Percentiles rank a stretch among this genome's conserved stretches.
phyloP scores from a whole-genome alignment of 805 yeast genomes.

The Candida michaelii region DNA sequence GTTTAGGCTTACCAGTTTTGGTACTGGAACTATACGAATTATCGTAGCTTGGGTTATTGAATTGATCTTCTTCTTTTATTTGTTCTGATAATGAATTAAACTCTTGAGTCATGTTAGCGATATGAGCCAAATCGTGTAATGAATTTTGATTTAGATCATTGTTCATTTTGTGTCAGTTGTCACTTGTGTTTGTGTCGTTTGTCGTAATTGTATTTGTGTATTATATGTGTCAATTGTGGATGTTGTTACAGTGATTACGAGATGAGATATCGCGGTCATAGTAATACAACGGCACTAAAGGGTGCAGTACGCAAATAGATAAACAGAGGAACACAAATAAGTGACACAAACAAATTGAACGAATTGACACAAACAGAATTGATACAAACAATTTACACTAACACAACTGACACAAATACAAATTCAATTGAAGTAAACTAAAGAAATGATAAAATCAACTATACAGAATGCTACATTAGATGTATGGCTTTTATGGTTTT shows the following conservation, averaged over 20 bases:
- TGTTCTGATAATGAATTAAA: slow-evolving; percentile 31
- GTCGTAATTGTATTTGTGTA: not conserved
- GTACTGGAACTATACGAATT: not conserved
- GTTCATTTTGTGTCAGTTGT: slow-evolving; percentile 12
- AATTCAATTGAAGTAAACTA: no score
- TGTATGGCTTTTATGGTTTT: slow-evolving; percentile 61
- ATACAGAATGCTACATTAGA: slow-evolving; percentile 43
- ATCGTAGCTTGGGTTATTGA: slow-evolving; percentile 1
- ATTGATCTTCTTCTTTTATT: slow-evolving; percentile 15
- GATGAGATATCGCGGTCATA: not conserved
- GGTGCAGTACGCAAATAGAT: no score
- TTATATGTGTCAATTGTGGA: not conserved
- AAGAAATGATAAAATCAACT: slow-evolving; percentile 13
- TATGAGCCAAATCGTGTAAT: slow-evolving; percentile 41
- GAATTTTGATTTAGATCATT: slow-evolving; percentile 26
- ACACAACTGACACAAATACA: slow-evolving; percentile 5
- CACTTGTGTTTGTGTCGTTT: not conserved
- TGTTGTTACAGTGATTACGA: no score
- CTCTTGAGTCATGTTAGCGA: slow-evolving; percentile 46
- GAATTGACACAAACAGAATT: no score
- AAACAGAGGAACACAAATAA: no score
- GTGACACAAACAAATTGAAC: no score
- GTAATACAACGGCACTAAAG: no score
- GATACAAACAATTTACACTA: no score
- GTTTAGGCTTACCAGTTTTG: slow-evolving; percentile 35